Evolutionary conservation across 106 monocot genomes (phyloP).

Genomic region (Dioscorea dumetorum): DNA sequence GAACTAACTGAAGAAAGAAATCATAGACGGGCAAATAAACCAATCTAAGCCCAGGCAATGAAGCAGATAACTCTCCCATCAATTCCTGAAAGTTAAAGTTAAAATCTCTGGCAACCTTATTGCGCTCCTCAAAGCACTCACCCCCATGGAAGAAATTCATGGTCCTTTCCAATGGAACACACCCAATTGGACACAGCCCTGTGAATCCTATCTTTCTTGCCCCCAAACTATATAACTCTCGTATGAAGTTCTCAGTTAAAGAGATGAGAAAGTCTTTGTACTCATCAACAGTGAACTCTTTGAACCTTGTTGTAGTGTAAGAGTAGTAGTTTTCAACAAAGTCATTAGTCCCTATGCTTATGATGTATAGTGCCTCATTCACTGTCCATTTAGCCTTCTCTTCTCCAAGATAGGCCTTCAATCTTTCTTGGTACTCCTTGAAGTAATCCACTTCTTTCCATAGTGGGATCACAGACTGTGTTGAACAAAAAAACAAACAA

Average conservation of each 20-base stretch:
- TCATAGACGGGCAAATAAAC: conserved; percentile 23
- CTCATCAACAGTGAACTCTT: conserved; percentile 28
- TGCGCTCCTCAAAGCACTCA: conserved; percentile 56
- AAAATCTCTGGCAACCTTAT: conserved; percentile 43
- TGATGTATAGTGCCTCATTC: conserved; percentile 42
- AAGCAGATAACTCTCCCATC: conserved; percentile 1
- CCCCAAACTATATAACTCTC: conserved; percentile 43
- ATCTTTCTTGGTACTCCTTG: conserved; percentile 35
- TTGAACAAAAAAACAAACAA: not conserved
- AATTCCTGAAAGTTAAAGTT: conserved; percentile 46
- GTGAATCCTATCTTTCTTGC: conserved; percentile 66
- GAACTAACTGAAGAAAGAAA: conserved; percentile 9
- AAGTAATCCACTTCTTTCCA: conserved; percentile 61
- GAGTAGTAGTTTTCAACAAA: conserved; percentile 66
- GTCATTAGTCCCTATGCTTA: conserved; percentile 73
- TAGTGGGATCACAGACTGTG: conserved; percentile 44
- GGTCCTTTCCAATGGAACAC: conserved; percentile 75
- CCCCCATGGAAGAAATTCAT: conserved; percentile 17
- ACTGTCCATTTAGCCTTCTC: conserved; percentile 19
- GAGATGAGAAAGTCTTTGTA: conserved; percentile 53
- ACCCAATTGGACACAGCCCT: conserved; percentile 59
- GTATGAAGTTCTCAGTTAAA: conserved; percentile 44
- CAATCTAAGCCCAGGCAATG: conserved; percentile 37
- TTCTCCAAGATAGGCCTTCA: conserved; percentile 19
- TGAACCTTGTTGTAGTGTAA: conserved; percentile 23